Base-by-base conservation (phyloP, 768 basidiomycete genomes). In the Lyophyllum decastes region DNA sequence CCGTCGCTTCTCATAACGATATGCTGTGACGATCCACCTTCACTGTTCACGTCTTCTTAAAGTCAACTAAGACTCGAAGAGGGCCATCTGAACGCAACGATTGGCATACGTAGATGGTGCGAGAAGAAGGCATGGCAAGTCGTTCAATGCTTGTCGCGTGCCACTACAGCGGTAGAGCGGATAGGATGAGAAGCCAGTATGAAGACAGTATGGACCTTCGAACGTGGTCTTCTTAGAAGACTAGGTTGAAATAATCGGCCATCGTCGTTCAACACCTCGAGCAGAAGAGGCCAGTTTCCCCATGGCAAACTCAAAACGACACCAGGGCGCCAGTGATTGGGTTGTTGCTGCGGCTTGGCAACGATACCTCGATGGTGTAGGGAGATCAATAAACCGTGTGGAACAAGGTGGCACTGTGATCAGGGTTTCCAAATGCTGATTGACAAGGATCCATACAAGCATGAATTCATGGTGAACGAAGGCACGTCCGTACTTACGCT, bases 111-210 rank as follows among this genome's bases (percentile, higher is more conserved):
- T 19, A 84, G 73, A 38, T 73, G 68, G 57, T 74, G 77, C 83
- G 81, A 41, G 73, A 71, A 9, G 79, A 75, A 1, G 95, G 93
- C 11, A 97, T 76, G 0, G 88, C 76, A 16, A 90, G 78, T 24
- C 95, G 84, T 66, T 95, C 83, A 27, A 98, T 96, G 61, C 90
- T 91, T 5, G 97, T 98, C 25, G 90, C 88, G 50, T 78, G 80
- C 94, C 94, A 98, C 97, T 97, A 99, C 49, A 93, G 80, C 2
- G 97, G 97, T 19, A 95, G 57, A 1, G 88, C 89, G 6, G 92
- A 73, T 33, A 96, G 61, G 34, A 97, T 80, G 25, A 94, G 73
- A 24, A 81, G 53, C 85, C 94, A 94, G 71, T 95, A 97, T 0
- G 90, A 82, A 4, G 78, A 70, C 56, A 95, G 78, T 60, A 94